Evolutionary conservation across 1,139 yeast species (phyloP), one percentile per base, ranked within the genome.

Genomic region (Saccharomyces hybrid): DNA sequence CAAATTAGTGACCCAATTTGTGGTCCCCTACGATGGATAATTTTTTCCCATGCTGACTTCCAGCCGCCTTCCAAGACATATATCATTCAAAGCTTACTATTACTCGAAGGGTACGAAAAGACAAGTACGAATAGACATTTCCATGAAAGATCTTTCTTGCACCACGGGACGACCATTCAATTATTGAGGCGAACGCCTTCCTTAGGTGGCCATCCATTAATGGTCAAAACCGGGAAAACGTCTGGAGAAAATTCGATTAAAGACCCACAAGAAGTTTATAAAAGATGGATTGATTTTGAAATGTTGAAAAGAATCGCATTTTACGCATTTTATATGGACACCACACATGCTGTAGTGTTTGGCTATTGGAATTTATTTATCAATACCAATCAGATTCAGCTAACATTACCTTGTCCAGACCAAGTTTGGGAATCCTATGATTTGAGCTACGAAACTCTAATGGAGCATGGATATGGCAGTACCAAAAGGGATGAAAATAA

Each of bases 331-430:
- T 85, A 85, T 62, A 75, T 86, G 64, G 96, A 88, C 68, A 83
- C 86, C 1, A 78, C 84, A 26, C 95, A 88, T 70, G 87, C 89
- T n/a, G 80, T 86, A 34, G 79, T 87, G 53, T 88, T 86, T 70
- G 86, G 95, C 4, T 95, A 88, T 69, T 78, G 86, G 42, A 81
- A 81, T 48, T 75, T 88, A 48, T 78, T 83, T 54, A 84, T 88
- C 32, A 86, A 83, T 64, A 63, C 60, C 51, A 62, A 79, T 49
- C 90, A 88, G 63, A 75, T 89, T 51, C 90, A 89, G 63, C 71
- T 85, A 58, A 78, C 84, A 48, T 73, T 88, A 65, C 97, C 96
- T 0, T 88, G 95, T 65, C 83, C 85, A 55, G 96, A 88, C 63
- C 81, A 77, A 26, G 72, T 86, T 52, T 87, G 96, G 97, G 91